Evolutionary conservation across 805 yeast genomes (phyloP), one percentile per base, ranked within the genome.

Genomic region (Candida dendrica): DNA sequence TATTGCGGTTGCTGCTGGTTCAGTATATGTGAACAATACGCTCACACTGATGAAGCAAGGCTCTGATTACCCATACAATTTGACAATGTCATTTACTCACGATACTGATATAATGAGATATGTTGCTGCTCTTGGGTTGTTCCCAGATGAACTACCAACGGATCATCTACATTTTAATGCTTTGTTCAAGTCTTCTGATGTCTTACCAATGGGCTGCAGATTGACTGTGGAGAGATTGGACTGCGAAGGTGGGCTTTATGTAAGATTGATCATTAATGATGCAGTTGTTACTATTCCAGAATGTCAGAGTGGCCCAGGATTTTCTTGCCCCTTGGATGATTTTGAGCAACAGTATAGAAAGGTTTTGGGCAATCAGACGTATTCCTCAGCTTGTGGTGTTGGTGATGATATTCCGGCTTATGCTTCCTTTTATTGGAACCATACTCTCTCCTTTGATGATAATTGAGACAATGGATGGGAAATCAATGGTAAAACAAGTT

Each of bases 61-160:
- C 5, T 74, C 74, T 31, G 53, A 71, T 45, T 81, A 76, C 50
- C 71, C 66, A 45, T 75, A 59, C 55, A 71, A 74, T 42, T 66
- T 84, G 37, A 81, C 81, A 69, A 68, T 84, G 49, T 82, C 79
- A 49, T 81, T 85, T 65, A 70, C 86, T 14, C 95, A 87, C 55
- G 95, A 87, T 57, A 74, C 82, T 32, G 83, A 81, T 47, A 60
- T 85, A 34, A 66, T 78, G 47, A 66, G 80, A 34, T 79, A 72
- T 50, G 64, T 81, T 51, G 66, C 85, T 24, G 84, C 91, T 2
- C 61, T 84, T 38, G 89, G 87, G 7, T 57, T 84, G 22, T 58
- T 59, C 30, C 64, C 56, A 17, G 50, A 60, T 29, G 62, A 62
- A 41, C 59, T 80, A 47, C 69, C 76, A 6, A 52, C 63, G 18